These are phyloP conservation scores for Botrytis medusae DNA, from an alignment of 2,329 filamentous ascomycete genomes.

Conservation along the genomic window DNA sequence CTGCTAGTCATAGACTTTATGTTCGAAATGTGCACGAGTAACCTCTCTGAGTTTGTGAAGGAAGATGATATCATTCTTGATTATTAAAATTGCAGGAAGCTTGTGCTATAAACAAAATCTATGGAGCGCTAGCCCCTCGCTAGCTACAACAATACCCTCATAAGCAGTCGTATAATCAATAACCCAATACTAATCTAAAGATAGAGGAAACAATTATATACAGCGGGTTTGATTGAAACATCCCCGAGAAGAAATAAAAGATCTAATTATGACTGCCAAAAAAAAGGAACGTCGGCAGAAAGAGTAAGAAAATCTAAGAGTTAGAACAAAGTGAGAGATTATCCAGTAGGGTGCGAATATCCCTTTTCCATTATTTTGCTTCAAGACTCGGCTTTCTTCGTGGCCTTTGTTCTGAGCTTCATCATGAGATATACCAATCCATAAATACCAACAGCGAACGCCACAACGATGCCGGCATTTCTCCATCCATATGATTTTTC, in stretches of 20 bases:
- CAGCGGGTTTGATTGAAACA: background rate
- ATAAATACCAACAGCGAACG: constrained; percentile 47
- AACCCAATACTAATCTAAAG: background rate
- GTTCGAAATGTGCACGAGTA: background rate
- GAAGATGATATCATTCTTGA: background rate
- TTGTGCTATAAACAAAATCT: background rate
- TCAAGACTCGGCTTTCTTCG: constrained; percentile 43
- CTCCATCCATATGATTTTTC: constrained; percentile 67
- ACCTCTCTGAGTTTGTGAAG: background rate
- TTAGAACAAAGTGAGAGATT: background rate
- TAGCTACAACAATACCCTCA: background rate
- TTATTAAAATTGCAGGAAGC: background rate
- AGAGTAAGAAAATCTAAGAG: background rate
- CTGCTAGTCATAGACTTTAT: background rate
- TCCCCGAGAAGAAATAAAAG: background rate
- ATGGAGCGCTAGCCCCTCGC: background rate
- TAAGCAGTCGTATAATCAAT: background rate
- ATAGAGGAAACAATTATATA: background rate
- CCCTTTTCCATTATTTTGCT: background rate
- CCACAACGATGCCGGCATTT: constrained; percentile 53
- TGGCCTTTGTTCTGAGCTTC: constrained; percentile 50
- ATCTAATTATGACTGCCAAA: background rate
- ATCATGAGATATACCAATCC: constrained; percentile 49
- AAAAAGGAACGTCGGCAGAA: background rate
- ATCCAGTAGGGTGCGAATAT: background rate